Evolutionary conservation across 768 basidiomycete genomes (phyloP), one percentile per base, ranked within the genome.

Genomic region (Astraeus odoratus): DNA sequence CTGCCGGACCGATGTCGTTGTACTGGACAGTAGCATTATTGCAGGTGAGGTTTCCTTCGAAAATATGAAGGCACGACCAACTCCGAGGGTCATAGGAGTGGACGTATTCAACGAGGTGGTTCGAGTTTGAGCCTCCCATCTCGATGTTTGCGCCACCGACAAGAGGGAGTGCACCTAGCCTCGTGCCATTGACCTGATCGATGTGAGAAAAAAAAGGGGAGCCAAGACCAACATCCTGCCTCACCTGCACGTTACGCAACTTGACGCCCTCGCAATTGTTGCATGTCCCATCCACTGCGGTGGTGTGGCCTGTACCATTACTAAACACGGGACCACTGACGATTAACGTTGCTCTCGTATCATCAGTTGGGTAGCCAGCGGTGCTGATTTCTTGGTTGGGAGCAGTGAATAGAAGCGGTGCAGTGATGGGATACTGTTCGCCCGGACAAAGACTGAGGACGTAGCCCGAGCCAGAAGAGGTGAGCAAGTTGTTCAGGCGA

Each of bases 1-100:
- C 86, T 48, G 83, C 81, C 2, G 87, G 86, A 3, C 85, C 90
- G 34, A 92, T 80, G 51, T 90, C 85, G 53, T 92, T 92, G 64
- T 88, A 82, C 57, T 84, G 82, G 25, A 92, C 70, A 3, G 75
- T 76, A 10, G 66, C 69, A 46, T 80, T 80, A 47, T 67, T 74
- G 66, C 89, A 93, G 8, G 61, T 69, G 29, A 83, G 68, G 26
- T 72, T 60, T 4, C 89, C 90, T 59, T 91, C 81, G 0, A 72
- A 68, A 25, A 92, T 58, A 54, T 93, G 91, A 30, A 93, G 69
- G 60, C 88, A 90, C 7, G 85, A 78, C 89, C 90, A 91, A 47
- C 84, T 68, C 41, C 88, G 74, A 2, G 87, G 86, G 61, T 92
- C 79, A 56, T 67, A 86, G 6, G 84, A 81, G 51, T 71, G 77